Base-by-base conservation (phyloP, 176 grass and related monocot species). In the Eremochloa ophiuroides region DNA sequence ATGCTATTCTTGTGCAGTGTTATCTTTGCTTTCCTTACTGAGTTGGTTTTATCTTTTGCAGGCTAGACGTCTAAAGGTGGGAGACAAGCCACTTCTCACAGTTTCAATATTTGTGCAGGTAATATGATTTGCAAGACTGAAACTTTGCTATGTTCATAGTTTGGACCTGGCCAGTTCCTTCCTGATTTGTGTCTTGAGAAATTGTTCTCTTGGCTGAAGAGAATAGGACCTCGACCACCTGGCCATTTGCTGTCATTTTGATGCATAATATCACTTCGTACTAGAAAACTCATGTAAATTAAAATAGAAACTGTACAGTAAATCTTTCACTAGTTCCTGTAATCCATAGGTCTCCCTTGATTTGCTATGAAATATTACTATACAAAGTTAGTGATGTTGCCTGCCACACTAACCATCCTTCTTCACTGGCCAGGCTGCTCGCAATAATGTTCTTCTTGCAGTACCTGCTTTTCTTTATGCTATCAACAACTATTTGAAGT, bases 401-500 rank as follows among this genome's bases (percentile, higher is more conserved):
- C 23, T 63, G 30, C n/a, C 17, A 60, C 65, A 18, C 58, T 91
- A 82, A 76, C 77, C 78, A 50, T 74, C 70, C 33, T 87, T 76
- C 26, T 62, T 71, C 64, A 76, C 58, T 71, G 74, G 44, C 33
- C 88, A 98, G 95, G 90, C 90, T 80, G 95, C 95, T 89, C 92
- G 85, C 34, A 94, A 93, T 43, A 98, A 98, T 93, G 83, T 75
- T 80, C 92, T 98, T 84, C 92, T 98, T 89, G 90, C 95, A 50
- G 85, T 91, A 81, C 95, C 95, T 83, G 95, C 95, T 89, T 79
- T 98, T 88, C 89, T 98, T 7, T 98, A 98, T 92, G 95, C 95
- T 40, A 94, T 98, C 85, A 98, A 93, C 81, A 98, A 94, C 73
- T 98, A 94, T 80, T 87, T 98, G 83, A 98, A 98, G 81, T 98